Percentiles rank a stretch among this genome's conserved stretches.
phyloP scores from a whole-genome alignment of 129 eudicot species.

The Artemisia argyi region DNA sequence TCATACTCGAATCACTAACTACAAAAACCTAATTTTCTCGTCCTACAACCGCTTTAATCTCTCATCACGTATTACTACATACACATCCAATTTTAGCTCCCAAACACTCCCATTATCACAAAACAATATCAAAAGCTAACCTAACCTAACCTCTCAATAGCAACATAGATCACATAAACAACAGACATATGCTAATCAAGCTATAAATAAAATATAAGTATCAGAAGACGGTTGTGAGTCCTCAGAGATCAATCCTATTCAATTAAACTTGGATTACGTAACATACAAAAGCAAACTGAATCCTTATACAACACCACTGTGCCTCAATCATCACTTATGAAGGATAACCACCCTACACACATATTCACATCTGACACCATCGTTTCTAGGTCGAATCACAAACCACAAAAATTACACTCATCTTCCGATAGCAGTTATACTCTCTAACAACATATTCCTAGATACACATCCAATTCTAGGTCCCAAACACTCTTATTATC shows the following conservation, averaged over 20 bases:
- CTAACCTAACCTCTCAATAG: not conserved
- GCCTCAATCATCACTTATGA: not conserved
- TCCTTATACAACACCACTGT: too few relatives aligned
- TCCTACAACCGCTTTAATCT: not conserved
- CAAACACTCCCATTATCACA: not conserved
- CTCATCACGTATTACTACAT: not conserved
- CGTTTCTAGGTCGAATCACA: too few relatives aligned
- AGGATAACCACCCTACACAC: not conserved
- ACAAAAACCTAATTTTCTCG: not conserved
- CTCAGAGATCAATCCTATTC: too few relatives aligned
- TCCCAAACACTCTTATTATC: too few relatives aligned
- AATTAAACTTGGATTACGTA: too few relatives aligned
- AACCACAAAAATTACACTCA: too few relatives aligned
- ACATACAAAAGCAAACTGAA: too few relatives aligned
- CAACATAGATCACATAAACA: not conserved
- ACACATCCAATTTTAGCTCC: not conserved
- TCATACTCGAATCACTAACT: slow-evolving; percentile 5
- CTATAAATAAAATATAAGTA: not conserved
- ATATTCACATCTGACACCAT: not conserved
- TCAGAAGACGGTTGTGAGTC: too few relatives aligned
- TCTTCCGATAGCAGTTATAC: too few relatives aligned
- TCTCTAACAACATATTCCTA: too few relatives aligned
- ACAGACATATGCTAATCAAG: slow-evolving; percentile 2
- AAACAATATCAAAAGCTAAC: slow-evolving; percentile 3
- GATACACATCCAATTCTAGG: too few relatives aligned